Evolutionary conservation across 2,329 filamentous ascomycete genomes (phyloP), one percentile per base, ranked within the genome.

Genomic region (Fusarium stilboides): DNA sequence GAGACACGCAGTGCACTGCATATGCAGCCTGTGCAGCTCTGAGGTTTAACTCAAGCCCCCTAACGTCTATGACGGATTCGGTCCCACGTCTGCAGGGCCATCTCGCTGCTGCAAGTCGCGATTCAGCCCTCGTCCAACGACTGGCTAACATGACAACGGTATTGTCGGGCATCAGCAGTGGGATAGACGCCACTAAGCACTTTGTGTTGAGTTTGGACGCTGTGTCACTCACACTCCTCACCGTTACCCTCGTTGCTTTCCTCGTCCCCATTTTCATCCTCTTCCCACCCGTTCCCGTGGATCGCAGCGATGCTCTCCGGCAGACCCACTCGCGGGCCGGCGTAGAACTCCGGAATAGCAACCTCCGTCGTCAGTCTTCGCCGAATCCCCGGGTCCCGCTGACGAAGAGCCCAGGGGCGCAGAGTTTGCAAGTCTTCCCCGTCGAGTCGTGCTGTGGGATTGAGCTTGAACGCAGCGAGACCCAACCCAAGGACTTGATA

Each of bases 381-480:
- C 56, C 66, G 33, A 59, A 59, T 46, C 74, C 74, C 40, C 60
- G 65, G 45, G 51, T 65, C 24, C 69, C 70, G 33, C 59, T 73
- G 10, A 63, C 65, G 47, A 59, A 73, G 69, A 36, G 60, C 34
- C 50, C 73, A 59, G 63, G 57, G 20, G 77, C 87, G 52, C 80
- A 93, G 77, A 92, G 91, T 57, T 83, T 97, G 52, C 91, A 90
- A 81, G 86, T 94, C 62, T 95, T 96, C 78, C 94, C 94, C 1
- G 81, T 97, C 77, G 95, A 97, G 81, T 93, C 92, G 58, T 97
- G 94, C 77, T 84, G 83, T 57, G 92, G 91, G 28, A 89, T 97
- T 56, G 93, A 96, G 80, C 79, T 97, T 46, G 81, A 87, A 52
- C 81, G 85, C 64, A 88, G 87, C 62, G 86, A 88, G 55, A 85